Conservation (phyloP, 768 basidiomycete genomes). For the Xanthoconium purpureum region DNA sequence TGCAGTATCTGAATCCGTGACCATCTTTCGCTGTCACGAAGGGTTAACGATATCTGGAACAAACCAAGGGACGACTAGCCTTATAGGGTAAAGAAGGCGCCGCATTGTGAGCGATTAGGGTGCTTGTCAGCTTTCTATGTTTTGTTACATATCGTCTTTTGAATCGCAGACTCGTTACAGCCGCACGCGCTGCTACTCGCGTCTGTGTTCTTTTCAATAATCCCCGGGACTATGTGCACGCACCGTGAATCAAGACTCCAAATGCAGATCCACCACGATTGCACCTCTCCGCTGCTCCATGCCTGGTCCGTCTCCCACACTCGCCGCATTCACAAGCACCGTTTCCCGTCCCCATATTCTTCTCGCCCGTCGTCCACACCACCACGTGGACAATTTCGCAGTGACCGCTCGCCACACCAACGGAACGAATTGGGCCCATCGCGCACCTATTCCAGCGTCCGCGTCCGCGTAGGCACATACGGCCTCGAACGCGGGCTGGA, state of each 20-base stretch:
- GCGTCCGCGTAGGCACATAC: constrained; percentile 14
- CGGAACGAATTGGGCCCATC: constrained; percentile 14
- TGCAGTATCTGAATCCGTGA: no score
- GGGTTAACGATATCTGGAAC: no score
- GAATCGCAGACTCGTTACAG: no score
- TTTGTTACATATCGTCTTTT: no score
- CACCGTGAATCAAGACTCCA: constrained; percentile 1
- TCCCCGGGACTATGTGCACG: neutral
- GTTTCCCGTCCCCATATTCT: constrained; percentile 17
- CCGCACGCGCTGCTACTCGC: no score
- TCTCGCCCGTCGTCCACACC: constrained; percentile 9
- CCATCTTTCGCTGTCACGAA: no score
- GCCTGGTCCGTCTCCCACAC: constrained; percentile 18
- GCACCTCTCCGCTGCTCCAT: constrained; percentile 17
- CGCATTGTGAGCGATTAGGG: no score
- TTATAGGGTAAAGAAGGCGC: no score
- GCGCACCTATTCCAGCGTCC: constrained; percentile 6
- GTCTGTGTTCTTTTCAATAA: neutral
- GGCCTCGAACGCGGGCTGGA: constrained; percentile 31
- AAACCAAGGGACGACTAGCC: no score
- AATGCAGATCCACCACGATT: constrained; percentile 26
- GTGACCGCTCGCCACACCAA: constrained; percentile 12
- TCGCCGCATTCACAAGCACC: constrained; percentile 35
- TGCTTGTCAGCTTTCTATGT: no score
- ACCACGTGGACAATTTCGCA: constrained; percentile 1